Conservation (phyloP, 2,329 filamentous ascomycete genomes). For the Elsinoe australis region DNA sequence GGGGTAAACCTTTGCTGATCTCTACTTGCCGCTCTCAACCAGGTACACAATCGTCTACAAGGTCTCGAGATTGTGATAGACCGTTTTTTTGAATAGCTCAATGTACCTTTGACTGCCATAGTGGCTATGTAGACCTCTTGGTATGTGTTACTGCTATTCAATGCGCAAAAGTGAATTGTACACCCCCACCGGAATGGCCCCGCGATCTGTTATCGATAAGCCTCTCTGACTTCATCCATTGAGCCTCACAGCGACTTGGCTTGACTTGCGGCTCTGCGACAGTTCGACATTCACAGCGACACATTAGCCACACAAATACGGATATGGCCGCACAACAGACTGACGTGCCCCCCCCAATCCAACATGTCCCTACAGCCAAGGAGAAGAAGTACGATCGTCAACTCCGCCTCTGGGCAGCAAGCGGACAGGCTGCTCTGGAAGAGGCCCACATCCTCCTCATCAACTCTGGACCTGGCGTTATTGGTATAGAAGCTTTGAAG, state of each 20-base stretch:
- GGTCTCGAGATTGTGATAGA: too few relatives aligned
- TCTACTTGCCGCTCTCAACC: too few relatives aligned
- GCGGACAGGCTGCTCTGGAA: conserved; percentile 82
- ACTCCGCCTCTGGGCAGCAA: conserved; percentile 88
- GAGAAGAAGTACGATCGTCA: conserved; percentile 84
- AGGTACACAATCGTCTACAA: too few relatives aligned
- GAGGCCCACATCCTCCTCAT: conserved; percentile 84
- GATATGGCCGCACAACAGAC: conserved; percentile 22
- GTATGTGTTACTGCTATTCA: too few relatives aligned
- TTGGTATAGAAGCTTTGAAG: conserved; percentile 86
- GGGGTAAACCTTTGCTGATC: too few relatives aligned
- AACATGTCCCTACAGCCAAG: conserved; percentile 50
- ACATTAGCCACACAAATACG: background rate
- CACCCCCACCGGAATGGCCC: conserved; percentile 1
- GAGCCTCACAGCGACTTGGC: background rate
- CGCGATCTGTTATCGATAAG: conserved; percentile 11
- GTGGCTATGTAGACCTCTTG: too few relatives aligned
- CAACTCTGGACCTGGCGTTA: conserved; percentile 78
- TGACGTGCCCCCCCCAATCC: conserved; percentile 38
- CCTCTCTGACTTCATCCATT: conserved; percentile 9
- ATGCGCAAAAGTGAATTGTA: conserved; percentile 4
- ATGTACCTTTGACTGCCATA: background rate
- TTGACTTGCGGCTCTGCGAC: background rate
- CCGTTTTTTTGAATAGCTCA: background rate
- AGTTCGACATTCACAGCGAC: background rate